Base-by-base conservation (phyloP, 2,329 filamentous ascomycete genomes). In the Orbilia oligospora region DNA sequence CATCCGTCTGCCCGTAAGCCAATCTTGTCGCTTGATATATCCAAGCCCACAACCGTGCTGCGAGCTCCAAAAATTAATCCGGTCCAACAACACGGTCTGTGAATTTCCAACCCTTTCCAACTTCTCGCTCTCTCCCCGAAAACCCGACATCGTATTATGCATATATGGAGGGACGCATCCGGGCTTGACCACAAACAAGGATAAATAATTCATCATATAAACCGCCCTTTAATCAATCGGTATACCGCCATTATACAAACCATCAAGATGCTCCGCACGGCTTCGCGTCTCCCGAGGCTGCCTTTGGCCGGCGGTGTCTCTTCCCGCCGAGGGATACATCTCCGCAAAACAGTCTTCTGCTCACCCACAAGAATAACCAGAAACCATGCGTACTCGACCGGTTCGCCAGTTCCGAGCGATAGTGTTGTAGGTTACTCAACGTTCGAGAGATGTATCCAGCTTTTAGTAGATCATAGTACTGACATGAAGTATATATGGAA, bases 401-500 rank as follows among this genome's bases (percentile, higher is more conserved):
- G 38, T 20, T 71, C 66, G 12, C 58, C 73, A 10, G 49, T 27
- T 33, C 49, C 73, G 10, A 71, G 53, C 46, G 41, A 77, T 63
- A 69, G 53, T 30, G 73, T 71, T 46, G 73, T 77, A 77, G 8
- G 73, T 53, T 53, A 16, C 41, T 27, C 5, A 5, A 36, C 46
- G 27, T 49, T 38, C 18, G 1, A 30, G 5, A 22, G 3, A 5
- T 30, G 1, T 58, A 18, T 20, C 49, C 6, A 18, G 1, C 36
- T 58, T n/a, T 4, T 22, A 58, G 9, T 14, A 5, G 12, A 20
- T 38, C 30, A 27, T 27, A 33, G 33, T 22, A 38, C 69, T 65
- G 81, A 70, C 80, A 53, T 83, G n/a, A n/a, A n/a, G 80, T 76
- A 16, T 81, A 67, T 81, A 79, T 76, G 76, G 56, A 38, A 55